A percentile compares a stretch with the other conserved stretches of the same genome.
Conservation (phyloP, 164 flowering plant species). For the Annona cherimola region DNA sequence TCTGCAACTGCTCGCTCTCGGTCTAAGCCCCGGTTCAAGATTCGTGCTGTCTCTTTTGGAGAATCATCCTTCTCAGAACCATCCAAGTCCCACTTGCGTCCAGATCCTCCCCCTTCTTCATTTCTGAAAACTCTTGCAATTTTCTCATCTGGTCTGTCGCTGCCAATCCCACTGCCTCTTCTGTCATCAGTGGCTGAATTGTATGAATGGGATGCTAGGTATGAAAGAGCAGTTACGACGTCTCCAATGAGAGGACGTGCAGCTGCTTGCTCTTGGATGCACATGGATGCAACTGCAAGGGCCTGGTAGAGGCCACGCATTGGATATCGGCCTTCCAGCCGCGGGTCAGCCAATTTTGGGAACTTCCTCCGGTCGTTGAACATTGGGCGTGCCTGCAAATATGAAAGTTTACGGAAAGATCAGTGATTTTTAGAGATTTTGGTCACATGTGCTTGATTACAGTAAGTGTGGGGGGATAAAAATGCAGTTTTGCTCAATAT, state of each 20-base stretch:
- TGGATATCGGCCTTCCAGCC: slow-evolving; percentile 38
- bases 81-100: slow-evolving; percentile 57
- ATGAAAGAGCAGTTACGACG: slow-evolving; percentile 54
- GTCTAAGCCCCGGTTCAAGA: slow-evolving; percentile 46
- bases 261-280: slow-evolving; percentile 47
- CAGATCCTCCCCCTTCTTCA: slow-evolving; percentile 62
- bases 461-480: background rate
- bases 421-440: background rate
- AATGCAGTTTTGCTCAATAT: background rate
- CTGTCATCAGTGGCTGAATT: slow-evolving; percentile 26
- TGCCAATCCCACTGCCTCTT: slow-evolving; percentile 20
- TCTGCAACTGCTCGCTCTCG: slow-evolving; percentile 94
- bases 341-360: slow-evolving; percentile 41
- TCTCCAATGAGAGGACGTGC: slow-evolving; percentile 52
- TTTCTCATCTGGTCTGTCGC: slow-evolving; percentile 20
- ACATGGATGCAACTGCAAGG: slow-evolving; percentile 49
- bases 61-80: slow-evolving; percentile 77
- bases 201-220: slow-evolving; percentile 34
- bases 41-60: slow-evolving; percentile 64
- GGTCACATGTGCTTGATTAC: background rate
- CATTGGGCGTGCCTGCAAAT: slow-evolving; percentile 45
- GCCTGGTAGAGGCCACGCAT: slow-evolving; percentile 55
- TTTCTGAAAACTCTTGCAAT: slow-evolving; percentile 29
- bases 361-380: slow-evolving; percentile 41
- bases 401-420: background rate